A percentile compares a stretch with the other conserved stretches of the same genome.
These are phyloP conservation scores for Carex arenaria DNA, from an alignment of 202 grass and related monocot species.

Conservation along the genomic window DNA sequence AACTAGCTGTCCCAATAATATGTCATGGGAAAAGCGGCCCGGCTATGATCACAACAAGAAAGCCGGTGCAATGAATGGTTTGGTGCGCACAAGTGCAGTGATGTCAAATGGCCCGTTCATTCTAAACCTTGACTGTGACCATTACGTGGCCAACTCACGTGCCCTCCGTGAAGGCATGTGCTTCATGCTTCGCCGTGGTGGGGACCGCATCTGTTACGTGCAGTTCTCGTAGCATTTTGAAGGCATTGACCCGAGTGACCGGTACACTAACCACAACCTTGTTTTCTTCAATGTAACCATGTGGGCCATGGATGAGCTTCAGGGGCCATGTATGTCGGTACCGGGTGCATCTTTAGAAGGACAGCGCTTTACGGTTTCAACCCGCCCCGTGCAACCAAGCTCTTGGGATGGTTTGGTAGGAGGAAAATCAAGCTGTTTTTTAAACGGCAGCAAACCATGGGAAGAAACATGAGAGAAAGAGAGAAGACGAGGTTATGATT, in stretches of 20 bases:
- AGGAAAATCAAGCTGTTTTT: slow-evolving; percentile 78
- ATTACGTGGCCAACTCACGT: slow-evolving; percentile 78
- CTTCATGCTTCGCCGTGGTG: slow-evolving; percentile 94
- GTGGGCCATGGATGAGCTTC: slow-evolving; percentile 92
- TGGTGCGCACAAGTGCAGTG: slow-evolving; percentile 74
- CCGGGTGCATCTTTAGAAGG: slow-evolving; percentile 82
- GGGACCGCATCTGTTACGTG: slow-evolving; percentile 83
- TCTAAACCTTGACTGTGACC: slow-evolving; percentile 93
- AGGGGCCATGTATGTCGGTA: slow-evolving; percentile 94
- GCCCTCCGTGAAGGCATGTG: slow-evolving; percentile 85
- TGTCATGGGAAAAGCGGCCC: slow-evolving; percentile 70
- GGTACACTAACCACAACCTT: slow-evolving; percentile 93
- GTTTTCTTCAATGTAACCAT: slow-evolving; percentile 93
- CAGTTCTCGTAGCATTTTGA: slow-evolving; percentile 94
- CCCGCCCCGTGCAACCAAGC: slow-evolving; percentile 83
- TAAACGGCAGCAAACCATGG: slow-evolving; percentile 48
- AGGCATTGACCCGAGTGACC: slow-evolving; percentile 76
- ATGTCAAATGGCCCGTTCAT: slow-evolving; percentile 98
- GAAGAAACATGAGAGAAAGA: slow-evolving; percentile 71
- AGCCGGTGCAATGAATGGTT: slow-evolving; percentile 79
- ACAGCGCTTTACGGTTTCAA: slow-evolving; percentile 90
- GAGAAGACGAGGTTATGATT: slow-evolving; percentile 43
- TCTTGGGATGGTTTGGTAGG: slow-evolving; percentile 78
- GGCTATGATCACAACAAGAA: slow-evolving; percentile 98
- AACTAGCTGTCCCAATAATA: too few species aligned